Evolutionary conservation across 1,284 basidiomycete genomes (phyloP).

Genomic region (Trichosporon faecale): DNA sequence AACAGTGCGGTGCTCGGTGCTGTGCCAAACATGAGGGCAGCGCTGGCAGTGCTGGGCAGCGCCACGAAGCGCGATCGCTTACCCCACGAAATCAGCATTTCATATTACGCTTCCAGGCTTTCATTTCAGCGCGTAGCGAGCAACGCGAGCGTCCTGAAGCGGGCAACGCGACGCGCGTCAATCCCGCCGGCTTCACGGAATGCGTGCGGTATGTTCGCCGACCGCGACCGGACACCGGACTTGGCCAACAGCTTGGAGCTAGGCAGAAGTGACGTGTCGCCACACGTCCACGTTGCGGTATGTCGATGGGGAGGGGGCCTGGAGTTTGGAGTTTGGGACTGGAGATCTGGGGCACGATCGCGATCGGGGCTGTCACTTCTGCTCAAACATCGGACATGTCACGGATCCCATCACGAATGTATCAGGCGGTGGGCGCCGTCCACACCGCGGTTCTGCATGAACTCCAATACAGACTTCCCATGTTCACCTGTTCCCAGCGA

Average conservation of each 20-base stretch:
- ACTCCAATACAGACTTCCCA: not conserved
- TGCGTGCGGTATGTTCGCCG: no score
- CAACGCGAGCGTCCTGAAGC: no score
- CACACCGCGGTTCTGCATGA: not conserved
- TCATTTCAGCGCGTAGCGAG: no score
- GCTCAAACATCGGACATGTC: no score
- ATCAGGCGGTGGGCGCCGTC: no score
- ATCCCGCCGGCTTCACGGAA: no score
- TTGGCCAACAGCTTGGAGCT: not conserved
- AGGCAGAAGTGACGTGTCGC: not conserved
- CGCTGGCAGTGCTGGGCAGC: not conserved
- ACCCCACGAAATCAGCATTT: not conserved
- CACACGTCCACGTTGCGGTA: not conserved
- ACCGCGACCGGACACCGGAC: no score
- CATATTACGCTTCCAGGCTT: not conserved
- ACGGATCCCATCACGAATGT: not conserved
- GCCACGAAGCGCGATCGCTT: not conserved
- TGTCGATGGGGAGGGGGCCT: not conserved
- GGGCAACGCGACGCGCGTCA: no score
- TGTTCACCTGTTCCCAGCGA: not conserved
- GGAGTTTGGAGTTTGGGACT: not conserved
- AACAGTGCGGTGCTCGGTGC: not conserved
- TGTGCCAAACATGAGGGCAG: no score
- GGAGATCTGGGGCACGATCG: not conserved
- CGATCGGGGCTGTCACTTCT: not conserved